phyloP scores from a whole-genome alignment of 192 early-diverging fungal species.

The Podila horticola region DNA sequence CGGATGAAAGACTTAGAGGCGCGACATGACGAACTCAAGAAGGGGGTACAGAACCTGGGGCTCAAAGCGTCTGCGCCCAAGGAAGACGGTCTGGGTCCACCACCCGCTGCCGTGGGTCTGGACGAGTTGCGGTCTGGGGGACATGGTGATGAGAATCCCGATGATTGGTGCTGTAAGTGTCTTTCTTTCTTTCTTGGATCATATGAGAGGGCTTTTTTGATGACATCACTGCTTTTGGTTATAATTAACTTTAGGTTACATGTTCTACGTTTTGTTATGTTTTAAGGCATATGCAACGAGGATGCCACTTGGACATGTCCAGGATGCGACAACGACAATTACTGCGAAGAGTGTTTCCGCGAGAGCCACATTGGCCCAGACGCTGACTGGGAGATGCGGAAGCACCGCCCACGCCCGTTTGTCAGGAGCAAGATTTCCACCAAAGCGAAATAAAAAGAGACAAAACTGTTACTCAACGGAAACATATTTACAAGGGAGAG shows the following conservation, averaged over 20 bases:
- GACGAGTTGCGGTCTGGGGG: constrained; percentile 34
- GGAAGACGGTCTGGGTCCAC: constrained; percentile 28
- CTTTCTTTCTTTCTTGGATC: not conserved
- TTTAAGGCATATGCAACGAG: constrained; percentile 65
- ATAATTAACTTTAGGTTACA: not conserved
- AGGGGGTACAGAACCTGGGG: constrained; percentile 12
- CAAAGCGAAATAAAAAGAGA: not conserved
- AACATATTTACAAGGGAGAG: not conserved
- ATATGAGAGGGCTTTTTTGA: not conserved
- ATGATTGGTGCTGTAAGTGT: constrained; percentile 62
- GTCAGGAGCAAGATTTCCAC: not conserved
- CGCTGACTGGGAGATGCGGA: constrained; percentile 54
- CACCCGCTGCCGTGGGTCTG: constrained; percentile 40
- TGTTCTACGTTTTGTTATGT: not conserved
- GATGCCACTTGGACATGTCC: constrained; percentile 67
- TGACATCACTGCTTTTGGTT: not conserved
- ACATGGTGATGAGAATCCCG: constrained; percentile 44
- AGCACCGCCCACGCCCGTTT: constrained; percentile 47
- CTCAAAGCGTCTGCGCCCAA: not conserved
- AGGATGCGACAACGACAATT: constrained; percentile 70
- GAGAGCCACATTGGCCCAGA: constrained; percentile 59
- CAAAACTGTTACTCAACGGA: not conserved
- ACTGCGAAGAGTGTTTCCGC: constrained; percentile 65
- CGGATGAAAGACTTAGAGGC: constrained; percentile 26
- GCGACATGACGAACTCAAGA: constrained; percentile 34